These are phyloP conservation scores for Posidonia australis DNA, from an alignment of 106 monocot species.

Conservation along the genomic window DNA sequence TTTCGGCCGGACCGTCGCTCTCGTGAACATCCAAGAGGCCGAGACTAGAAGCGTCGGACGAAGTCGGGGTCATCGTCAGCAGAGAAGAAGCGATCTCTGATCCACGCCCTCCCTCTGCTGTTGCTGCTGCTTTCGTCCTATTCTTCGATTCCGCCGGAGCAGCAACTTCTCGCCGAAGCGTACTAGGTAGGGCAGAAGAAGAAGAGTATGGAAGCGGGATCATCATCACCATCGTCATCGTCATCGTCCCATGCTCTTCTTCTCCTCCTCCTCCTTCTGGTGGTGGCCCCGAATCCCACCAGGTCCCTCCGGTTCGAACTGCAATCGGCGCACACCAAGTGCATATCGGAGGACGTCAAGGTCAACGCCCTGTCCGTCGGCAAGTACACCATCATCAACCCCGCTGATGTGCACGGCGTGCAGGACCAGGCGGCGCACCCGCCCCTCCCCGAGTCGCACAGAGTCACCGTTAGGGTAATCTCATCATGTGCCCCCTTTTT, in stretches of 20 bases:
- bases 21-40: too few species aligned
- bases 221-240: not conserved
- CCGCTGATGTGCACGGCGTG: slow-evolving; percentile 13
- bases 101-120: too few species aligned
- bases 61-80: too few species aligned
- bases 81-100: too few species aligned
- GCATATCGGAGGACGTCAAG: slow-evolving; percentile 94
- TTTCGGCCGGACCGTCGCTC: too few species aligned
- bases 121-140: too few species aligned
- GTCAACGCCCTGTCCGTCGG: slow-evolving; percentile 81
- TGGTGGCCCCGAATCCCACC: not conserved
- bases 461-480: slow-evolving; percentile 57
- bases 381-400: slow-evolving; percentile 72
- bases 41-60: too few species aligned
- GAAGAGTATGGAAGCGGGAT: not conserved
- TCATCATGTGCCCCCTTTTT: not conserved
- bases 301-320: slow-evolving; percentile 74
- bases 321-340: slow-evolving; percentile 80
- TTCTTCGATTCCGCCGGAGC: too few species aligned
- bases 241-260: not conserved
- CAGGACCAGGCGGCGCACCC: not conserved
- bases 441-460: slow-evolving; percentile 76
- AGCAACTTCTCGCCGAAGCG: too few species aligned
- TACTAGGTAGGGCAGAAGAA: not conserved
- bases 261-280: slow-evolving; percentile 2